Conservation (phyloP, 148 eudicot genomes). For the Polygonum aviculare region DNA sequence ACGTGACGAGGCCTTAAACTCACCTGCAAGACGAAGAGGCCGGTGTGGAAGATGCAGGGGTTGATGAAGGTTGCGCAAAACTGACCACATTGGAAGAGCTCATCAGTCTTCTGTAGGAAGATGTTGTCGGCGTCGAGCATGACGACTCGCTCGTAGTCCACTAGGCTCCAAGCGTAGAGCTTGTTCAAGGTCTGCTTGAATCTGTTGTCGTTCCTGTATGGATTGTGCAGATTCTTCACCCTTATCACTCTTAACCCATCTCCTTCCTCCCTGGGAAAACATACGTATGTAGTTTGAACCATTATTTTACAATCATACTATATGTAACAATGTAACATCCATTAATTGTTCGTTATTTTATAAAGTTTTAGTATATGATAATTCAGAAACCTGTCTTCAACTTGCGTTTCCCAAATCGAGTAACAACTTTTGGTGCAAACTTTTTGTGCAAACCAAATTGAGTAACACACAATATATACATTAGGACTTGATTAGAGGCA, state of each 20-base stretch:
- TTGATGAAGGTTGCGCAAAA: slow-evolving; percentile 96
- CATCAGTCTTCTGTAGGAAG: slow-evolving; percentile 73
- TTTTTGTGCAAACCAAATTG: too few species aligned
- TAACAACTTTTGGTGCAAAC: too few species aligned
- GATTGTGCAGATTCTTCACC: slow-evolving; percentile 69
- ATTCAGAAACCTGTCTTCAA: too few species aligned
- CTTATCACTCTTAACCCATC: slow-evolving; percentile 79
- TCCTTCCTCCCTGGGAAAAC: slow-evolving; percentile 50
- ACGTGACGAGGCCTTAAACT: neutral
- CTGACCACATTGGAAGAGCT: slow-evolving; percentile 87
- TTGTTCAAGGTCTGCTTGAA: slow-evolving; percentile 86
- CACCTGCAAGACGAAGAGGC: slow-evolving; percentile 90
- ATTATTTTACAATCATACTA: too few species aligned
- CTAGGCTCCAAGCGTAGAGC: slow-evolving; percentile 81
- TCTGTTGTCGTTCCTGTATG: slow-evolving; percentile 49
- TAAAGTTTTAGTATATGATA: too few species aligned
- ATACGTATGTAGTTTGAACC: neutral
- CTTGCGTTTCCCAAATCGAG: too few species aligned
- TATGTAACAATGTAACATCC: too few species aligned
- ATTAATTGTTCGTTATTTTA: too few species aligned
- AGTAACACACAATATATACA: too few species aligned
- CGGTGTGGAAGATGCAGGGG: slow-evolving; percentile 97
- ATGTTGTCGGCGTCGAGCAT: slow-evolving; percentile 97
- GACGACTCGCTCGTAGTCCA: slow-evolving; percentile 73
- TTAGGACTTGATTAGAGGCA: neutral